Base-by-base conservation (phyloP, 192 early-diverging fungal species). In the Backusella tuberculispora region DNA sequence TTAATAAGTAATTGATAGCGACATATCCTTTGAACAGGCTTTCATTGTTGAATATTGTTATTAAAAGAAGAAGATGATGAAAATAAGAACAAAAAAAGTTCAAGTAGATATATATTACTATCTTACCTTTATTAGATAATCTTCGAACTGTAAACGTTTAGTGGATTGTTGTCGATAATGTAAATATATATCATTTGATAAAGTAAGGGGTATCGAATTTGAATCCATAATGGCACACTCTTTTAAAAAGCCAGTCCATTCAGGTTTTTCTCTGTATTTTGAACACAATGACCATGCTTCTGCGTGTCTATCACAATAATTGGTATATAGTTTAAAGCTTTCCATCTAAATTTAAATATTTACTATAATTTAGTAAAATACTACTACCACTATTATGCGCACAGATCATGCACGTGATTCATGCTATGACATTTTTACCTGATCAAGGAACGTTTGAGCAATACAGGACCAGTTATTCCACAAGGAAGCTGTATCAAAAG, bases 11-110 rank as follows among this genome's bases (percentile, higher is more conserved):
- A 84, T 10, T 94, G 95, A 81, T 98, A 98, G 37, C 94, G 93
- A 78, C 95, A 95, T 41, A 97, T 91, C 13, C 96, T 85, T 80
- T 98, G 96, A 2, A 98, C 89, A 9, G 96, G 96, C 74, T 95
- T 37, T 42, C 29, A 34, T 34, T 34, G 29, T 56, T 60, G 10
- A 8, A 26, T 60, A 12, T 60, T 24, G 13, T 60, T 24, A 26
- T 60, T 24, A 26, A 19, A 63, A 29, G 17, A 67, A 44, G 17
- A 42, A 41, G 6, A 13, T n/a, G n/a, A 14, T 40, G n/a, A 13
- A 8, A 26, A 19, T 48, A 74, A 47, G 14, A 34, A 75, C n/a
- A 56, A 65, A 65, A 48, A 14, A 48, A 29, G 5, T 0, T 56
- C 9, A 3, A 56, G 21, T 5, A 60, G 3, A 9, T 12, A 12